phyloP scores from a whole-genome alignment of 495 filamentous ascomycete genomes.

The Penicillium taxi region DNA sequence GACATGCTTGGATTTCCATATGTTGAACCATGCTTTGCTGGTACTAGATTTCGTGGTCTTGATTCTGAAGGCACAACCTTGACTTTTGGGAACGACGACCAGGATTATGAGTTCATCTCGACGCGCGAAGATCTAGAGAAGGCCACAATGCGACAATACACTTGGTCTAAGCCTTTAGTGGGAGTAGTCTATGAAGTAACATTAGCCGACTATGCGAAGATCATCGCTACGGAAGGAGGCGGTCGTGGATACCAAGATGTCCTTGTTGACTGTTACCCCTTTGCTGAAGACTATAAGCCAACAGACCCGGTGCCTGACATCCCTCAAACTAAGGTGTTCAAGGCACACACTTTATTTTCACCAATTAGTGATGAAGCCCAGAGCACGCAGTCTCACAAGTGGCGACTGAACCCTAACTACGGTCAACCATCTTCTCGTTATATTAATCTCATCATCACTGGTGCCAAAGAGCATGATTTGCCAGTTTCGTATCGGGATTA shows the following conservation, averaged over 20 bases:
- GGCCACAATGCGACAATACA: slow-evolving; percentile 35
- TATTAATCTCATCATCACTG: slow-evolving; percentile 64
- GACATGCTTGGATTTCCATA: slow-evolving; percentile 83
- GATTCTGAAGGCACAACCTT: slow-evolving; percentile 13
- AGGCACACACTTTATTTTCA: slow-evolving; percentile 55
- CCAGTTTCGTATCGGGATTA: slow-evolving; percentile 67
- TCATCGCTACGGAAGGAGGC: slow-evolving; percentile 86
- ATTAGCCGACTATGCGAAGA: slow-evolving; percentile 65
- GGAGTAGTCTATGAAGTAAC: slow-evolving; percentile 96
- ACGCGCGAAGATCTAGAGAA: too few species aligned
- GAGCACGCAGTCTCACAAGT: slow-evolving; percentile 1
- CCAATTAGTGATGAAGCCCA: slow-evolving; percentile 24
- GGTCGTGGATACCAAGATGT: slow-evolving; percentile 75
- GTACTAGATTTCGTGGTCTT: slow-evolving; percentile 52
- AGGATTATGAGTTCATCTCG: slow-evolving; percentile 10
- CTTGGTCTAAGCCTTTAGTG: slow-evolving; percentile 76
- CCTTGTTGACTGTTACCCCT: slow-evolving; percentile 63
- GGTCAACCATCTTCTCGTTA: slow-evolving; percentile 82
- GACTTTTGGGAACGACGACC: slow-evolving; percentile 7
- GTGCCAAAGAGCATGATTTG: slow-evolving; percentile 68
- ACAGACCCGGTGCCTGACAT: slow-evolving; percentile 31
- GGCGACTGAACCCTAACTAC: slow-evolving; percentile 56
- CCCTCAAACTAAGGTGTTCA: slow-evolving; percentile 36
- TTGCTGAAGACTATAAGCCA: slow-evolving; percentile 41
- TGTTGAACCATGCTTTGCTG: slow-evolving; percentile 85